Evolutionary conservation across 192 early-diverging fungal genomes (phyloP).

Genomic region (Coemansia sp.): DNA sequence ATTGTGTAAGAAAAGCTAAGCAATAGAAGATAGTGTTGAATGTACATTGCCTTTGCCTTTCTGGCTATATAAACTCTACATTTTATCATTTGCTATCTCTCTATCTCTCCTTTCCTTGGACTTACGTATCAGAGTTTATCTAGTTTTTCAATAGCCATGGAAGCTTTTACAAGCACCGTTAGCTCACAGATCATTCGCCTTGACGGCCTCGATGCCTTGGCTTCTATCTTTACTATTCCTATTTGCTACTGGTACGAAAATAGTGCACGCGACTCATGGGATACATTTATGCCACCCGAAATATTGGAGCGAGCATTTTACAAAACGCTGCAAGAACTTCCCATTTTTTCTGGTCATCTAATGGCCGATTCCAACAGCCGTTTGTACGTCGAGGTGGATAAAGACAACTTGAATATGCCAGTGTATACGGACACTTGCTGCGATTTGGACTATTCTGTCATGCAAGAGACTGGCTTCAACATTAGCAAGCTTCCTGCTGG

Average conservation of each 20-base stretch:
- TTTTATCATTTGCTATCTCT: no score
- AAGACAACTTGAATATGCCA: constrained; percentile 29
- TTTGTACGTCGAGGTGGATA: constrained; percentile 9
- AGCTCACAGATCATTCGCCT: constrained; percentile 11
- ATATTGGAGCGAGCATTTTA: constrained; percentile 20
- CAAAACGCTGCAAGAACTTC: constrained; percentile 14
- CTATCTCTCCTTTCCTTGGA: no score
- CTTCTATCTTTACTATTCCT: constrained; percentile 11
- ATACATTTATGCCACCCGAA: constrained; percentile 20
- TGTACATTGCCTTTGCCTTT: no score
- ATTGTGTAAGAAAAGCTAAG: no score
- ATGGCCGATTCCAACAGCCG: not conserved
- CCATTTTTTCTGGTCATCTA: constrained; percentile 23
- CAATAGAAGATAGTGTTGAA: no score
- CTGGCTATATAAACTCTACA: no score
- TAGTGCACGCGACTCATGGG: not conserved
- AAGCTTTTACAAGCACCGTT: not conserved
- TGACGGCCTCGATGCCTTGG: constrained; percentile 5
- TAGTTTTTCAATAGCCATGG: constrained; percentile 5
- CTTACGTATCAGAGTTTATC: no score
- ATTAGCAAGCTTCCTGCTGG: constrained; percentile 3
- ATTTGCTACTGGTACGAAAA: constrained; percentile 25
- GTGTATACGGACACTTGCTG: constrained; percentile 17
- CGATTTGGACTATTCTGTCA: not conserved
- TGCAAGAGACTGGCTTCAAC: constrained; percentile 6